Percentiles rank a stretch among this genome's conserved stretches.
Evolutionary conservation across 139 green algal species (phyloP).

Genomic region (Coccomyxa sp.): DNA sequence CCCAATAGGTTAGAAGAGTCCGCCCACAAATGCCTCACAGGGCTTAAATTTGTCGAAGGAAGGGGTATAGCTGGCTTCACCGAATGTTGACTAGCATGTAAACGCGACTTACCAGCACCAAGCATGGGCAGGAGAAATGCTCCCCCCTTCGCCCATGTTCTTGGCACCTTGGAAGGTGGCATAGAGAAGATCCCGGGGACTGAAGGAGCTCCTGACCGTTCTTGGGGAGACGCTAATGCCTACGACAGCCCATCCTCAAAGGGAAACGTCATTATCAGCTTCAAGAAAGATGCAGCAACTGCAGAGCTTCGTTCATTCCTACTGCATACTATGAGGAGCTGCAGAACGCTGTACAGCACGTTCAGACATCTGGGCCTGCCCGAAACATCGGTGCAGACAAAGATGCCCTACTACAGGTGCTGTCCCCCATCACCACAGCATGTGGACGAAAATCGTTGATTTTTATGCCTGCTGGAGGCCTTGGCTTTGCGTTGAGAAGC

Average conservation of each 20-base stretch:
- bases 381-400: slow-evolving; percentile 8
- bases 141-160: slow-evolving; percentile 7
- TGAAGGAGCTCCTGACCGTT: background rate
- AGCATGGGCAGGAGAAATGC: background rate
- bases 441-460: background rate
- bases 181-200: slow-evolving; percentile 9
- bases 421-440: background rate
- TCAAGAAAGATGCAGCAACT: slow-evolving; percentile 4
- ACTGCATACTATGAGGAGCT: slow-evolving; percentile 14
- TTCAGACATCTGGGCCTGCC: slow-evolving; percentile 19
- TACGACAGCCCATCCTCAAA: background rate
- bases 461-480: background rate
- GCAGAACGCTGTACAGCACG: background rate
- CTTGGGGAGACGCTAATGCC: background rate
- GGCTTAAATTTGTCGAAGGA: no score
- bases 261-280: slow-evolving; percentile 10
- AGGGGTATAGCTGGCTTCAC: no score
- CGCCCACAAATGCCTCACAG: background rate
- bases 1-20: background rate
- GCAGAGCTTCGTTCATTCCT: slow-evolving; percentile 6
- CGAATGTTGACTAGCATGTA: background rate
- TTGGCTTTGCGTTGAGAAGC: background rate
- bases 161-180: background rate
- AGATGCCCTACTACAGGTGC: slow-evolving; percentile 15
- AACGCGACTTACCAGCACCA: background rate